Evolutionary conservation across 345 rosid genomes (phyloP).

Genomic region (Lepidium aucheri): DNA sequence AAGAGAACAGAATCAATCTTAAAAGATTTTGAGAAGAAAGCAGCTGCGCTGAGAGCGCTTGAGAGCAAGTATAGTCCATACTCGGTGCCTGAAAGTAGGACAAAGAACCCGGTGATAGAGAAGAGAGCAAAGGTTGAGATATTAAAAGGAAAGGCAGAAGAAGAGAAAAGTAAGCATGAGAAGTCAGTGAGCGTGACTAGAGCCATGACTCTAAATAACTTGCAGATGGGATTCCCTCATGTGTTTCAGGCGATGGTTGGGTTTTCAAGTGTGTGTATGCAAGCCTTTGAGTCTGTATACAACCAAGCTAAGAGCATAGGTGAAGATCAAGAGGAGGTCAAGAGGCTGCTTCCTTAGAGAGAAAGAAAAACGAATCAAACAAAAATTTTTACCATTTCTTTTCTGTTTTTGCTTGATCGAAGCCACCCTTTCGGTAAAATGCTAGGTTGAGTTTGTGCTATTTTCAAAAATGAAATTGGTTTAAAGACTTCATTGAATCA

Average conservation of each 20-base stretch:
- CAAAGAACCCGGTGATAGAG: conserved; percentile 56
- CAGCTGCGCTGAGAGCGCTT: conserved; percentile 50
- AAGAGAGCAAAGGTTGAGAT: conserved; percentile 59
- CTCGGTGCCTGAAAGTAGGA: conserved; percentile 41
- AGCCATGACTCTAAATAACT: conserved; percentile 74
- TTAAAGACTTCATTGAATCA: background rate
- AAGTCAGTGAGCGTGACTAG: conserved; percentile 68
- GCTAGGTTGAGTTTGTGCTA: conserved; percentile 20
- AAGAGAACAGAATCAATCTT: conserved; percentile 55
- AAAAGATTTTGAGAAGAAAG: conserved; percentile 62
- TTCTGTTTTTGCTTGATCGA: background rate
- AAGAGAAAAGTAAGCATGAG: conserved; percentile 75
- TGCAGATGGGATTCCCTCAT: conserved; percentile 91
- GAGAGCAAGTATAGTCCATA: conserved; percentile 72
- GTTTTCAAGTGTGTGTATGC: conserved; percentile 90
- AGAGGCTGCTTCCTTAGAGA: conserved; percentile 22
- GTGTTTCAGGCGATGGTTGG: conserved; percentile 89
- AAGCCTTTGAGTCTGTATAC: conserved; percentile 75
- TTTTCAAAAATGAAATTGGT: conserved; percentile 3
- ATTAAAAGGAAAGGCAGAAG: conserved; percentile 63
- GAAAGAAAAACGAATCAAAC: background rate
- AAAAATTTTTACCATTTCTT: background rate
- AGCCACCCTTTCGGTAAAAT: conserved; percentile 4
- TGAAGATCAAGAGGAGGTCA: conserved; percentile 34
- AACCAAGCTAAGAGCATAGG: conserved; percentile 49